Percentiles rank a stretch among this genome's conserved stretches.
These are phyloP conservation scores for Apostasia shenzhenica DNA, from an alignment of 106 monocot genomes.

Conservation along the genomic window DNA sequence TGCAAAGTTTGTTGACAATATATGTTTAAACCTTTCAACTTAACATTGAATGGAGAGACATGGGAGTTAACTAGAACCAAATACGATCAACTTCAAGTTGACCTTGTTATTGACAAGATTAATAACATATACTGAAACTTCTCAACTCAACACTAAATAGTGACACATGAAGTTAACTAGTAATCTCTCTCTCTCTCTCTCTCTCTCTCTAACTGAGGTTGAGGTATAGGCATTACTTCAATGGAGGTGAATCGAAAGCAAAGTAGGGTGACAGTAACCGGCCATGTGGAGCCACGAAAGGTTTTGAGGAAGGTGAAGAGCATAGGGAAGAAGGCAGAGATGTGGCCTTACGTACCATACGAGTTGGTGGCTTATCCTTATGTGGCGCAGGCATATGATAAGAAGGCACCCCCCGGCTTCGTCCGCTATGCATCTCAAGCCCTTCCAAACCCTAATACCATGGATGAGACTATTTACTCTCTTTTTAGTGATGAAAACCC, in stretches of 20 bases:
- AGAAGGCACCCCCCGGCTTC: conserved; percentile 46
- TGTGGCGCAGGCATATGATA: conserved; percentile 42
- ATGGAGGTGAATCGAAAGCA: conserved; percentile 50
- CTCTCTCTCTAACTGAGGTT: neutral
- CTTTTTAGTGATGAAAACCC: conserved; percentile 65
- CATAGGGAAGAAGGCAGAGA: conserved; percentile 41
- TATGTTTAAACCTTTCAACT: too few species aligned
- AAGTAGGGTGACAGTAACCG: conserved; percentile 43
- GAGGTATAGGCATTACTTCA: conserved; percentile 27
- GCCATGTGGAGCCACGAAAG: conserved; percentile 37
- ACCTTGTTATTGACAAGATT: too few species aligned
- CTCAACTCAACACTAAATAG: neutral
- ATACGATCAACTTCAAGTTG: too few species aligned
- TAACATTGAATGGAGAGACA: too few species aligned
- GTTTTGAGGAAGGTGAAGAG: conserved; percentile 44
- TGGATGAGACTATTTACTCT: conserved; percentile 18
- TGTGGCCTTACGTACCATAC: conserved; percentile 60
- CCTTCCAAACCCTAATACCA: conserved; percentile 9
- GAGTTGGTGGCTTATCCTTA: conserved; percentile 44
- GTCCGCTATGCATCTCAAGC: conserved; percentile 48
- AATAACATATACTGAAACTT: neutral
- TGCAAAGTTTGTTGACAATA: too few species aligned
- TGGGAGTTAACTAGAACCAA: too few species aligned
- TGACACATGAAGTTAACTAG: too few species aligned
- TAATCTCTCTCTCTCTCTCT: too few species aligned